Evolutionary conservation across 441 rosid species (phyloP).

Genomic region (Jatropha podagrica): DNA sequence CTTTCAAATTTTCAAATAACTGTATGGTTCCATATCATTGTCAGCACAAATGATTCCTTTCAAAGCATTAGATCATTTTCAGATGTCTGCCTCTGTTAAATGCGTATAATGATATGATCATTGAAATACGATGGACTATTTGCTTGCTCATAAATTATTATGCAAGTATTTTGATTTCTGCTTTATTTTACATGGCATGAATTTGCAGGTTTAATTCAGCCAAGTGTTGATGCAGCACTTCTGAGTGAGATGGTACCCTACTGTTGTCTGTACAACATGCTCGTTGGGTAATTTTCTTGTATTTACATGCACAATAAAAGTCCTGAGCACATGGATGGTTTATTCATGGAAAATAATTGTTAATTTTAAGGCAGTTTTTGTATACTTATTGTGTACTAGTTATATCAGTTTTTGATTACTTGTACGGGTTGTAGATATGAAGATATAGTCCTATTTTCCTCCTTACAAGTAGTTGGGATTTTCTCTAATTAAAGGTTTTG

Average conservation of each 20-base stretch:
- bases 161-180: not conserved
- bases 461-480: not conserved
- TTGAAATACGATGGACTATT: not conserved
- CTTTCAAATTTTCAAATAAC: too few relatives aligned
- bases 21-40: not conserved
- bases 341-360: not conserved
- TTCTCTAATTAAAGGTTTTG: too few relatives aligned
- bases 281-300: conserved; percentile 11
- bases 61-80: not conserved
- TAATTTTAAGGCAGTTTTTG: not conserved
- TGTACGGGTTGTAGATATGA: not conserved
- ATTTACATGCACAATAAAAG: not conserved
- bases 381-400: not conserved
- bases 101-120: not conserved
- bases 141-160: not conserved
- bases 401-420: not conserved
- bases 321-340: not conserved
- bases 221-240: conserved; percentile 32
- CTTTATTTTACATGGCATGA: not conserved
- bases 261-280: conserved; percentile 16
- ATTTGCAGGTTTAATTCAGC: conserved; percentile 37
- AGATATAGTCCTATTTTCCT: not conserved
- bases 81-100: not conserved
- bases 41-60: not conserved
- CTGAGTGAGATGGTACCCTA: not conserved